These are phyloP conservation scores for Penicillium maclennaniae DNA, from an alignment of 495 filamentous ascomycete genomes.

Conservation along the genomic window DNA sequence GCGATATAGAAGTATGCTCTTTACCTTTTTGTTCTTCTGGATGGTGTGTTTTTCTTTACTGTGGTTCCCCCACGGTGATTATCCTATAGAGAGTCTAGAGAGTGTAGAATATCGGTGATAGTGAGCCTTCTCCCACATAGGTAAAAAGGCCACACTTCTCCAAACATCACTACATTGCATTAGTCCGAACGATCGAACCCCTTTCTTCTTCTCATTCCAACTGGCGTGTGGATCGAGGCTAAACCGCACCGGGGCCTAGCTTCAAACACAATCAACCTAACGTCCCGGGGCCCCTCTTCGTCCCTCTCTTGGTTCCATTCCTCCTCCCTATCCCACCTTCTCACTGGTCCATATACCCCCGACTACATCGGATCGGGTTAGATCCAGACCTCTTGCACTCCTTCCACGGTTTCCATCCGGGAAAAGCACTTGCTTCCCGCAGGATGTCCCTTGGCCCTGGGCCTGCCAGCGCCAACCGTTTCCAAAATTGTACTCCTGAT, in stretches of 20 bases:
- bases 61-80: too few relatives aligned
- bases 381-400: too few relatives aligned
- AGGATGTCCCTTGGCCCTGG: conserved; percentile 25
- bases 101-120: too few relatives aligned
- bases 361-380: not conserved
- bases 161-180: not conserved
- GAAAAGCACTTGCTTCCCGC: conserved; percentile 16
- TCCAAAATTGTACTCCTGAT: conserved; percentile 3
- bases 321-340: not conserved
- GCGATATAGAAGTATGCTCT: not conserved
- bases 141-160: too few relatives aligned
- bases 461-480: conserved; percentile 26
- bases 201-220: not conserved
- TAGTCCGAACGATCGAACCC: not conserved
- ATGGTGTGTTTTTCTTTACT: too few relatives aligned
- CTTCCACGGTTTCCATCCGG: conserved; percentile 10
- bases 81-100: too few relatives aligned
- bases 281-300: conserved; percentile 20
- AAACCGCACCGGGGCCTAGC: conserved; percentile 30
- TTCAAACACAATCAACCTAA: conserved; percentile 34
- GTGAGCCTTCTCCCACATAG: too few relatives aligned
- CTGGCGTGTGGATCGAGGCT: conserved; percentile 17
- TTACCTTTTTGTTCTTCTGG: too few relatives aligned
- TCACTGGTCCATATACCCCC: not conserved
- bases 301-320: not conserved